Percentiles rank a stretch among this genome's conserved stretches.
Evolutionary conservation across 331 rosid genomes (phyloP).

Genomic region (Dryas integrifolia): DNA sequence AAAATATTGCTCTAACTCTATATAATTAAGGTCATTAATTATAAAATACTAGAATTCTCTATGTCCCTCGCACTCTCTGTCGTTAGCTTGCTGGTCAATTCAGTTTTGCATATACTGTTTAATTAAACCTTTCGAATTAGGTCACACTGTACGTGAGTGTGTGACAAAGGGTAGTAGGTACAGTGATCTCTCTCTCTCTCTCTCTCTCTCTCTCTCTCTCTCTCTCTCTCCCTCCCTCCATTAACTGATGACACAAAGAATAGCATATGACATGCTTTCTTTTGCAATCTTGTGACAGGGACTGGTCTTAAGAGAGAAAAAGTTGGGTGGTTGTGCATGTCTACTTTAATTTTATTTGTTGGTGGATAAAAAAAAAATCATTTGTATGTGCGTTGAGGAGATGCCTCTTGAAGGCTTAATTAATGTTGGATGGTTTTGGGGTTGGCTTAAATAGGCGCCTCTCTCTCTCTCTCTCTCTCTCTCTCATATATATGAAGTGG

Average conservation of each 20-base stretch:
- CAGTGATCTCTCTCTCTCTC: not conserved
- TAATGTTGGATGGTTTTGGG: slow-evolving; percentile 9
- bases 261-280: slow-evolving; percentile 19
- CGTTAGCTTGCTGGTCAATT: not conserved
- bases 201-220: not conserved
- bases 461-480: no score
- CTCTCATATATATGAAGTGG: no score
- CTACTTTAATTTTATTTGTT: not conserved
- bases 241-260: slow-evolving; percentile 10
- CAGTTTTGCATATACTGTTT: not conserved
- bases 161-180: not conserved
- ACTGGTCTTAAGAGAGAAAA: slow-evolving; percentile 36
- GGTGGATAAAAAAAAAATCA: slow-evolving; percentile 11
- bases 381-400: slow-evolving; percentile 28
- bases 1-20: not conserved
- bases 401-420: slow-evolving; percentile 21
- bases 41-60: not conserved
- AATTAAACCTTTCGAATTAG: not conserved
- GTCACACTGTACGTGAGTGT: not conserved
- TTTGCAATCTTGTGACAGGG: slow-evolving; percentile 48
- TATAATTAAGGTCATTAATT: not conserved
- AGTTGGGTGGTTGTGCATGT: not conserved
- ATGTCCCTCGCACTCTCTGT: not conserved
- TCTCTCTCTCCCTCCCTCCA: slow-evolving; percentile 2
- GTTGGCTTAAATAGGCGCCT: slow-evolving; percentile 10